Base-by-base conservation (phyloP, 2,329 filamentous ascomycete species). In the Cryphonectria nitschkei region DNA sequence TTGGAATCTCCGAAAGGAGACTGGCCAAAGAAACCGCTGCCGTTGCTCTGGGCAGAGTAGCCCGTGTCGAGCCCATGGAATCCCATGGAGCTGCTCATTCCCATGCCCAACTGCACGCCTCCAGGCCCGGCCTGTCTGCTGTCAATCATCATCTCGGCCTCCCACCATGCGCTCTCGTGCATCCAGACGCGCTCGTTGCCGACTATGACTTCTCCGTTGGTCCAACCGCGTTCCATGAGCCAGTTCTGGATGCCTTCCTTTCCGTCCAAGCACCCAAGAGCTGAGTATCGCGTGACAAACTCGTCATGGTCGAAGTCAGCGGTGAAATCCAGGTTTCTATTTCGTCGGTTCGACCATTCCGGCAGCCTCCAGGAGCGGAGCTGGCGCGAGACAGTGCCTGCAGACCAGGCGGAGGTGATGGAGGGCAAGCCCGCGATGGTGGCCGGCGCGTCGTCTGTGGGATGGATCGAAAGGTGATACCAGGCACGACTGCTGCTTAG, bases 291-390 rank as follows among this genome's bases (percentile, higher is more conserved):
- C 75, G 91, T 90, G 29, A 90, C 88, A 76, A 99, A 98, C 79
- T 99, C 96, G 22, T 97, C 93, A 6, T 95, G 84, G 76, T 99
- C 96, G 75, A 98, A 99, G 77, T 99, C 96, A 1, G 95, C 94
- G 0, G 96, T 99, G 80, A 97, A 99, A 79, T 99, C 96, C 2
- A 98, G 89, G 76, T 92, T 90, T 79, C 93, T 94, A 79, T 95
- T 97, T 65, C 96, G 89, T 69, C 95, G 90, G 78, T 98, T 99
- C 1, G 95, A 93, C 96, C 96, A 99, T 80, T 99, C 96, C 0
- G 96, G 92, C 22, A 99, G 85, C 76, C 96, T 89, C 95, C 96
- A 99, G 2, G 94, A 89, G 26, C 96, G 93, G 26, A 99, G 88
- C 80, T 99, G 96, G 70, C 94, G 91, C 2, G 96, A 99, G 0